Percentiles rank a stretch among this genome's conserved stretches.
These are phyloP conservation scores for Hondaea fermentalgiana DNA, from an alignment of 108 stramenopile species.

Conservation along the genomic window DNA sequence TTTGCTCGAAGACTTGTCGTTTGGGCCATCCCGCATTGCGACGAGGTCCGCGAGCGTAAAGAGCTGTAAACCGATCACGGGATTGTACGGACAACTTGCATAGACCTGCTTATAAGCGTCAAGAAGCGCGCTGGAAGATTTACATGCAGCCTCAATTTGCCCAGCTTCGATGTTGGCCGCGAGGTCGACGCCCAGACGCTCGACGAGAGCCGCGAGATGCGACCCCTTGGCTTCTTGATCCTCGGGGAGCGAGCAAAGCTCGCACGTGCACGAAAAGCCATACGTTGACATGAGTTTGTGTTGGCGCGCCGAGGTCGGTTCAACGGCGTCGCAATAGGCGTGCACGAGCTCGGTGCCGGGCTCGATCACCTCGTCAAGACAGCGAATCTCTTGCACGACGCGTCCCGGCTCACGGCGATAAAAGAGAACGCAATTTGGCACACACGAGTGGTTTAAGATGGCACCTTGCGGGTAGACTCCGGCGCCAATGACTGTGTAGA, in stretches of 20 bases:
- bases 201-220: conserved; percentile 31
- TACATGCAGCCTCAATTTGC: not conserved
- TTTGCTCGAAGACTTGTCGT: not conserved
- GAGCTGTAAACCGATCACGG: conserved; percentile 54
- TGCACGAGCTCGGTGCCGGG: conserved; percentile 57
- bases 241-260: conserved; percentile 24
- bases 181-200: conserved; percentile 37
- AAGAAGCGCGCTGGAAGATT: not conserved
- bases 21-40: not conserved
- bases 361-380: conserved; percentile 23
- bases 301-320: conserved; percentile 34
- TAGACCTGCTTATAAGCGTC: not conserved
- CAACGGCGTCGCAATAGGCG: conserved; percentile 55
- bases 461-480: conserved; percentile 62
- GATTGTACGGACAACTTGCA: conserved; percentile 37
- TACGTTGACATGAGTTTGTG: conserved; percentile 37
- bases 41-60: conserved; percentile 58
- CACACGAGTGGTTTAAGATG: conserved; percentile 63
- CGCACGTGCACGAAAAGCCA: conserved; percentile 56
- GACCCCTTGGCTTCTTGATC: not conserved
- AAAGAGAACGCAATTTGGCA: conserved; percentile 55
- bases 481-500: conserved; percentile 40
- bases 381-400: conserved; percentile 19
- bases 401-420: conserved; percentile 21
- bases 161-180: conserved; percentile 32